These are phyloP conservation scores for Blakeslea trispora DNA, from an alignment of 371 early-diverging fungal species.

Conservation along the genomic window DNA sequence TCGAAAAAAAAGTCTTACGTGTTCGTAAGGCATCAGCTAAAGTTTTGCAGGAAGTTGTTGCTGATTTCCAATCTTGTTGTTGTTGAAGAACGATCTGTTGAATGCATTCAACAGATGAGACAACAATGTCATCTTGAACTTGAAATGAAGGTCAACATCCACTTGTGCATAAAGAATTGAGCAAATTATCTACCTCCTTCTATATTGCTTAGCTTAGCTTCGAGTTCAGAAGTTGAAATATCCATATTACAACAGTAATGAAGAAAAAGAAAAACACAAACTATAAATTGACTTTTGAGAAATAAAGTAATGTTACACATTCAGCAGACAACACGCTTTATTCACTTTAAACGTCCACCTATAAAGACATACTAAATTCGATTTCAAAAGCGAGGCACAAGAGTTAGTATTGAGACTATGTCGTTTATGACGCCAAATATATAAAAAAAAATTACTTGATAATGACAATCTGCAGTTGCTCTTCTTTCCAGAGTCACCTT, in stretches of 20 bases:
- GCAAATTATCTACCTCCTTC: background rate
- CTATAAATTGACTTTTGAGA: too few species aligned
- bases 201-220: background rate
- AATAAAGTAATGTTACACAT: too few species aligned
- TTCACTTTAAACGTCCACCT: too few species aligned
- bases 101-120: conserved; percentile 3
- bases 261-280: too few species aligned
- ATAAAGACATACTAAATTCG: too few species aligned
- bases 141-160: background rate
- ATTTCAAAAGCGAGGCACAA: too few species aligned
- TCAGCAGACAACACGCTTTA: too few species aligned
- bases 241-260: background rate
- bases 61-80: conserved; percentile 10
- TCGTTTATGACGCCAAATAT: too few species aligned
- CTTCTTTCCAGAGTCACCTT: too few species aligned
- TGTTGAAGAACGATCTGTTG: conserved; percentile 12
- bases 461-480: too few species aligned
- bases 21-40: conserved; percentile 21
- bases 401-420: too few species aligned
- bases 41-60: conserved; percentile 12
- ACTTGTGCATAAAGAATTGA: background rate
- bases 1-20: conserved; percentile 5
- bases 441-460: too few species aligned
- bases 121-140: conserved; percentile 8
- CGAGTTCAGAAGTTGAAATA: background rate